Conservation (phyloP, 768 basidiomycete genomes). For the Nevesoporus exiguus region DNA sequence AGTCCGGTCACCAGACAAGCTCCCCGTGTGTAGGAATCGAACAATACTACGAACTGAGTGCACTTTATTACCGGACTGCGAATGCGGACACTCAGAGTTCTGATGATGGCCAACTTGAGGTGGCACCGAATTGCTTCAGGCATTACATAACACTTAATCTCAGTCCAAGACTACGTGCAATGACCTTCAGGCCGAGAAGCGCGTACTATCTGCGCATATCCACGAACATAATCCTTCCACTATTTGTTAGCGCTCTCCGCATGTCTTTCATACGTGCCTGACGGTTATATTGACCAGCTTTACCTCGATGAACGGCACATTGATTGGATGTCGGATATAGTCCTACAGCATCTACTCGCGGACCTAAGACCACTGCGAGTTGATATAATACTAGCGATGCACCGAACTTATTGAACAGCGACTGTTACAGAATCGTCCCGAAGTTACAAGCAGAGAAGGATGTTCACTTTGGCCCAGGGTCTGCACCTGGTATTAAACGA, state of each 20-base stretch:
- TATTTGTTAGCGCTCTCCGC: constrained; percentile 53
- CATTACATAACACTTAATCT: too few species aligned
- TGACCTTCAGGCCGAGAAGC: constrained; percentile 73
- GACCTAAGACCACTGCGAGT: constrained; percentile 71
- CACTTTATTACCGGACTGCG: too few species aligned
- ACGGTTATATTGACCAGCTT: constrained; percentile 40
- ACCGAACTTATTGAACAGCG: not conserved
- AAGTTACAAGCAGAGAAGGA: constrained; percentile 63
- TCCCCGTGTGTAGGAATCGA: too few species aligned
- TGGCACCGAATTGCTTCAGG: too few species aligned
- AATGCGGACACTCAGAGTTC: too few species aligned
- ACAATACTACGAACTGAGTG: too few species aligned
- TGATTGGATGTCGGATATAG: constrained; percentile 84
- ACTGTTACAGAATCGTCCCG: constrained; percentile 51
- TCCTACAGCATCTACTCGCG: constrained; percentile 75
- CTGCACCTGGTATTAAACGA: constrained; percentile 50
- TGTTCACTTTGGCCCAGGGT: constrained; percentile 37
- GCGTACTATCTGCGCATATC: constrained; percentile 82
- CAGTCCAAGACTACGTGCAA: constrained; percentile 20
- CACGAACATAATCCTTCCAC: constrained; percentile 64
- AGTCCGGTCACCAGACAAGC: too few species aligned
- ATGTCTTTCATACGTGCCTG: not conserved
- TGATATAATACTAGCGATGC: not conserved
- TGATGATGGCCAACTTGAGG: too few species aligned
- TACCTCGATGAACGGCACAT: constrained; percentile 88